Evolutionary conservation across 495 filamentous ascomycete species (phyloP).

Genomic region (Hypoxylon rickii): DNA sequence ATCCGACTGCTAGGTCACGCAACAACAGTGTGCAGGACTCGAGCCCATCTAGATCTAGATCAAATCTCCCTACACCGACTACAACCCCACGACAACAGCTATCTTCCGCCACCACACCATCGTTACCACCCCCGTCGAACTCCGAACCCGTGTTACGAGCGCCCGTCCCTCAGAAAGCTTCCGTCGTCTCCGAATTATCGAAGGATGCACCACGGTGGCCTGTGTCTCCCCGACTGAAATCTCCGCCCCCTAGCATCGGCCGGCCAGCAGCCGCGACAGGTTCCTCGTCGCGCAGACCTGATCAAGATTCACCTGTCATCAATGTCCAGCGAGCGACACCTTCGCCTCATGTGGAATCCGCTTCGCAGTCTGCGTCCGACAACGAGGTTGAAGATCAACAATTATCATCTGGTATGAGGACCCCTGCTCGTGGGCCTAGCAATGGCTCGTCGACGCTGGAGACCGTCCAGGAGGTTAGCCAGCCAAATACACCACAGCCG

Average conservation of each 20-base stretch:
- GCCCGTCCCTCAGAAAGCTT: conserved; percentile 64
- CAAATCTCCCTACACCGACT: conserved; percentile 59
- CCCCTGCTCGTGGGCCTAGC: conserved; percentile 67
- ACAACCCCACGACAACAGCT: conserved; percentile 65
- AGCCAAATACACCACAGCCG: conserved; percentile 71
- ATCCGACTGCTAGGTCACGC: conserved; percentile 56
- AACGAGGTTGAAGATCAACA: conserved; percentile 59
- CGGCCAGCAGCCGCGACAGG: conserved; percentile 40
- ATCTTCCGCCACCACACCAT: conserved; percentile 64
- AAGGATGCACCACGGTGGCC: conserved; percentile 66
- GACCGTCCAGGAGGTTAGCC: conserved; percentile 90
- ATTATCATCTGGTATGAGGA: conserved; percentile 60
- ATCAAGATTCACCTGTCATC: conserved; percentile 56
- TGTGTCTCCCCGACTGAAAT: conserved; percentile 66
- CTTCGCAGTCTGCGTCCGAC: conserved; percentile 46
- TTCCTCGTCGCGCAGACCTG: conserved; percentile 49
- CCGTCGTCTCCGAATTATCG: conserved; percentile 56
- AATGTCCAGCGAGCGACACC: conserved; percentile 58
- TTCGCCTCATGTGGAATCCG: conserved; percentile 45
- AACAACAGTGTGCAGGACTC: conserved; percentile 70
- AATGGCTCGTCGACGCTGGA: conserved; percentile 75
- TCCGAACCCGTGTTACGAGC: conserved; percentile 63
- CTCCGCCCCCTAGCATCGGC: conserved; percentile 64
- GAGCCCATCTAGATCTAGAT: conserved; percentile 65
- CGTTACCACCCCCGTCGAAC: conserved; percentile 56